phyloP scores from a whole-genome alignment of 140 eudicot species.

The Stevia rebaudiana region DNA sequence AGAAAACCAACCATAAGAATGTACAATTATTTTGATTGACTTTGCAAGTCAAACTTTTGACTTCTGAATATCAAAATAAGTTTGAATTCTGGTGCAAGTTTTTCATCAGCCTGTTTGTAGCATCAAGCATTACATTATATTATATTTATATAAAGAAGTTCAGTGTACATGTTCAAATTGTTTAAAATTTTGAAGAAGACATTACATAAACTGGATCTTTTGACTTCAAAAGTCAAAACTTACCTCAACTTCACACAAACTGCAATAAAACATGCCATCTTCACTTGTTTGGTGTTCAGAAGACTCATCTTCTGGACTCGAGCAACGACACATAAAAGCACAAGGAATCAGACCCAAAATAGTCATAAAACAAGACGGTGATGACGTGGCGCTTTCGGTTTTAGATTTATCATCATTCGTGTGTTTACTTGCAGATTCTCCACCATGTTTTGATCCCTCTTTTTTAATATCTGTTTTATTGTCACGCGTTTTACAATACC shows the following conservation, averaged over 20 bases:
- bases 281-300: slow-evolving; percentile 62
- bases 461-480: slow-evolving; percentile 25
- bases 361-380: slow-evolving; percentile 31
- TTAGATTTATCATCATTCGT: slow-evolving; percentile 32
- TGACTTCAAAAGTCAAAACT: slow-evolving; percentile 24
- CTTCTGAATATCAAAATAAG: neutral
- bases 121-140: neutral
- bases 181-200: slow-evolving; percentile 13
- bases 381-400: slow-evolving; percentile 30
- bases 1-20: slow-evolving; percentile 9
- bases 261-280: slow-evolving; percentile 98
- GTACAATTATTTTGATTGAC: neutral
- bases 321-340: slow-evolving; percentile 46
- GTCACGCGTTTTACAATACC: slow-evolving; percentile 46
- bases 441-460: slow-evolving; percentile 51
- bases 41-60: neutral
- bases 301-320: slow-evolving; percentile 48
- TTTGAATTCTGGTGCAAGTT: neutral
- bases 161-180: neutral
- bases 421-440: slow-evolving; percentile 32
- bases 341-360: slow-evolving; percentile 59
- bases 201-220: neutral
- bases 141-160: too few relatives aligned
- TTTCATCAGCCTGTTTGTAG: neutral
- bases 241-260: slow-evolving; percentile 97